A percentile compares a stretch with the other conserved stretches of the same genome.
Evolutionary conservation across 768 basidiomycete genomes (phyloP).

Genomic region (Mycena polygramma): DNA sequence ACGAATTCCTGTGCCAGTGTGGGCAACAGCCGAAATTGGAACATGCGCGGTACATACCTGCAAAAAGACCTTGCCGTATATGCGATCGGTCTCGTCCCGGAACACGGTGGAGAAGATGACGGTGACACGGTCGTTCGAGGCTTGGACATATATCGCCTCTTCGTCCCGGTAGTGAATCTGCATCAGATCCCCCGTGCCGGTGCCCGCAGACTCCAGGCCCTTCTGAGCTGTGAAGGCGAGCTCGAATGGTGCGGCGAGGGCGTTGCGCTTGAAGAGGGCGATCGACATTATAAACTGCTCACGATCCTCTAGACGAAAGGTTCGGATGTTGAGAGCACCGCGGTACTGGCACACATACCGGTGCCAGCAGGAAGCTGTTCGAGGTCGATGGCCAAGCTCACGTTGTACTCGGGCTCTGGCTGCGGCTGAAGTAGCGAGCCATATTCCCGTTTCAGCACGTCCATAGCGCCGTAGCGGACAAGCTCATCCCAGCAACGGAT

Average conservation of each 20-base stretch:
- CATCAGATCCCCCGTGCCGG: slow-evolving; percentile 87
- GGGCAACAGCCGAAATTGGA: slow-evolving; percentile 3
- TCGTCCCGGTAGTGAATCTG: slow-evolving; percentile 95
- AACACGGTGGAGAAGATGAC: slow-evolving; percentile 98
- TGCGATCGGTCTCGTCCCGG: slow-evolving; percentile 96
- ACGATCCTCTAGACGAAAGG: slow-evolving; percentile 70
- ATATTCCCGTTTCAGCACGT: slow-evolving; percentile 87
- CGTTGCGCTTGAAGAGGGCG: slow-evolving; percentile 91
- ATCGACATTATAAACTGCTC: slow-evolving; percentile 85
- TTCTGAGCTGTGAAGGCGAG: slow-evolving; percentile 87
- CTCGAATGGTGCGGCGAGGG: slow-evolving; percentile 95
- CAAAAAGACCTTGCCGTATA: slow-evolving; percentile 97
- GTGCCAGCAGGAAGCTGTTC: slow-evolving; percentile 85
- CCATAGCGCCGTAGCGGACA: slow-evolving; percentile 85
- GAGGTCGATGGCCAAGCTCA: slow-evolving; percentile 88
- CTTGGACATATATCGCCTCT: slow-evolving; percentile 96
- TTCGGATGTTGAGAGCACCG: slow-evolving; percentile 31
- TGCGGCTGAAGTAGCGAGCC: slow-evolving; percentile 74
- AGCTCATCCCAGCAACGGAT: slow-evolving; percentile 98
- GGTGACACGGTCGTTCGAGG: slow-evolving; percentile 94
- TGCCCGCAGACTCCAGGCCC: slow-evolving; percentile 79
- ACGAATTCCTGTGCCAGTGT: slow-evolving; percentile 86
- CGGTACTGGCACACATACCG: slow-evolving; percentile 63
- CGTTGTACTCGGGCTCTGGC: slow-evolving; percentile 90
- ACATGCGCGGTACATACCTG: slow-evolving; percentile 70